A percentile compares a stretch with the other conserved stretches of the same genome.
Evolutionary conservation across 805 yeast species (phyloP).

Genomic region (Tetrapisispora pingtungensis): DNA sequence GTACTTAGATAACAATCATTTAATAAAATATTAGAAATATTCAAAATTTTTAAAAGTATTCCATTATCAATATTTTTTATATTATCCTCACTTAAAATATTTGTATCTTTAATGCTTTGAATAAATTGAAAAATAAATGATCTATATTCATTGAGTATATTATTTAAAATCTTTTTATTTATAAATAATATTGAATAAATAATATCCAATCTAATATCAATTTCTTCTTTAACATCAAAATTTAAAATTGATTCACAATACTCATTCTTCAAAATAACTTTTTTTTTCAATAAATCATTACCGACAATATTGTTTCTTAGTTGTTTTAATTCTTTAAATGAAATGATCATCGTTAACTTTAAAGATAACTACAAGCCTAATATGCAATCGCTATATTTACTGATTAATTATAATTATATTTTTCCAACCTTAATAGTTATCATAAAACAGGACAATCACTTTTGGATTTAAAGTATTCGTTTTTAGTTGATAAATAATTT

Average conservation of each 20-base stretch:
- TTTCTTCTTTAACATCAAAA: background rate
- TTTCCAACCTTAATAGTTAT: too few species aligned
- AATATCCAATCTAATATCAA: background rate
- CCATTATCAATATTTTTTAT: background rate
- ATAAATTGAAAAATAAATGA: background rate
- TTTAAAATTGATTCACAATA: background rate
- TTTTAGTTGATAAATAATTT: too few species aligned
- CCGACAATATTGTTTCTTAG: background rate
- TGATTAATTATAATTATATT: too few species aligned
- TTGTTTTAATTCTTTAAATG: background rate
- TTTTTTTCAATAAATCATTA: background rate
- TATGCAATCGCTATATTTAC: too few species aligned
- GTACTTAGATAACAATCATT: background rate
- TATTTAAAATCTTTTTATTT: background rate
- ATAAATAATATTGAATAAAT: background rate
- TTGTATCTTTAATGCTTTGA: background rate
- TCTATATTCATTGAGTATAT: background rate
- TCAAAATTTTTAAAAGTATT: background rate
- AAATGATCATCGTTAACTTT: background rate
- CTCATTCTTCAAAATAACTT: background rate
- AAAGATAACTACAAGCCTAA: too few species aligned
- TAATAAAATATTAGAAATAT: background rate
- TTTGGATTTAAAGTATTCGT: too few species aligned
- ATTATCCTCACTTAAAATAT: too few species aligned
- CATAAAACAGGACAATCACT: too few species aligned